These are phyloP conservation scores for Sporobolomyces phaffii DNA, from an alignment of 768 basidiomycete genomes.

Conservation along the genomic window DNA sequence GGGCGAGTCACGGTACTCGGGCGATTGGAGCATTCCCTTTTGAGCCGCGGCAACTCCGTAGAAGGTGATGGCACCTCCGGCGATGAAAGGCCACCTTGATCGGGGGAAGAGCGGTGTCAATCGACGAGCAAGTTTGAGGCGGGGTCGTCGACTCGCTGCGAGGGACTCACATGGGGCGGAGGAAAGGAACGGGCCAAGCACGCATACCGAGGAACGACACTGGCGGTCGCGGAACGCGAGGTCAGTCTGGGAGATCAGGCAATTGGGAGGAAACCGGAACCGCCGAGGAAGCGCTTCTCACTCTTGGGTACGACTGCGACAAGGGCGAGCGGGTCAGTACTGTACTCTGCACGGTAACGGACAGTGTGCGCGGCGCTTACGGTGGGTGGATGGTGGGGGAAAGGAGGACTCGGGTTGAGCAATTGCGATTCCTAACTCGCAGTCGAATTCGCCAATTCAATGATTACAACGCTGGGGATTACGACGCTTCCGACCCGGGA, in stretches of 20 bases:
- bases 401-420: not conserved
- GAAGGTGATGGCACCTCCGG: constrained; percentile 41
- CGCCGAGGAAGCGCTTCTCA: constrained; percentile 1
- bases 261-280: not conserved
- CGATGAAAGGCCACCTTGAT: constrained; percentile 41
- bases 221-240: not conserved
- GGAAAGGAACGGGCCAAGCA: constrained; percentile 38
- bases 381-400: not conserved
- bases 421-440: not conserved
- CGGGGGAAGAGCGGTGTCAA: not conserved
- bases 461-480: not conserved
- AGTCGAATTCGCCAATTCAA: no score
- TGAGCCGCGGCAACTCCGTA: constrained; percentile 36
- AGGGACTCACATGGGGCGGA: constrained; percentile 34
- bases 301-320: not conserved
- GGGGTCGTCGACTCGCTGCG: no score
- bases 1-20: not conserved
- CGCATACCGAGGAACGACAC: constrained; percentile 37
- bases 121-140: no score
- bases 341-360: not conserved
- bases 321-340: not conserved
- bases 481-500: not conserved
- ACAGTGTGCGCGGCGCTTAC: not conserved
- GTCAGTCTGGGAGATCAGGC: no score
- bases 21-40: constrained; percentile 32